Base-by-base conservation (phyloP, 1,139 yeast species). In the Yamadazyma mexicana region DNA sequence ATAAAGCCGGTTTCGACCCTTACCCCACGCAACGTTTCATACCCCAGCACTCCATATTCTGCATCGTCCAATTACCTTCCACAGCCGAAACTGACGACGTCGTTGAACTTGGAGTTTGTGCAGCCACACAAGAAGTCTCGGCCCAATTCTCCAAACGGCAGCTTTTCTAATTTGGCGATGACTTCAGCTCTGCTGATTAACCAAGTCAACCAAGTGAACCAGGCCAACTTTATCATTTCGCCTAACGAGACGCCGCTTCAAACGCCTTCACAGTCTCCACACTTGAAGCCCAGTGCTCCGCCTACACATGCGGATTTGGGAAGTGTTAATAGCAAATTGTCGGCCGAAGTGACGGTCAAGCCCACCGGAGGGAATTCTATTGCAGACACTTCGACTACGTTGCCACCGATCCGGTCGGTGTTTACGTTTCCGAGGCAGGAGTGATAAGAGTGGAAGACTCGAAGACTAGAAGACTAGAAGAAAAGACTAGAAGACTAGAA, bases 261-360 rank as follows among this genome's bases (percentile, higher is more conserved):
- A 42, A 70, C 77, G 0, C 77, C 77, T n/a, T 56, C 62, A 20
- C 74, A 69, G 39, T 64, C 73, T 26, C 77, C 77, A 4, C 70
- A 61, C 35, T 55, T 69, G 44, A 59, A 54, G 31, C 65, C 73
- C 10, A 31, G 36, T 10, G 12, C 17, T 5, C 33, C 35, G 5
- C 18, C 22, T 7, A 32, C 33, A 12, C 42, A 33, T 14, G 42
- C 47, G 11, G 48, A 44, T 33, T 38, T 44, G 23, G 16, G 27
- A 15, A 38, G 33, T 6, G 10, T 44, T 4, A 40, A 38, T 17
- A 33, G 33, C 9, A 35, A 34, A 22, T 38, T 44, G 22, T 20
- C 22, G 31, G 38, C 29, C 8, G 35, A 43, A 28, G 42, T 49
- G 49, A 20, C 25, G 12, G 46, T 44, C 4, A 43, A 43, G 31